Conservation (phyloP, 2,329 filamentous ascomycete species). For the Chaetomiaceae sp. region DNA sequence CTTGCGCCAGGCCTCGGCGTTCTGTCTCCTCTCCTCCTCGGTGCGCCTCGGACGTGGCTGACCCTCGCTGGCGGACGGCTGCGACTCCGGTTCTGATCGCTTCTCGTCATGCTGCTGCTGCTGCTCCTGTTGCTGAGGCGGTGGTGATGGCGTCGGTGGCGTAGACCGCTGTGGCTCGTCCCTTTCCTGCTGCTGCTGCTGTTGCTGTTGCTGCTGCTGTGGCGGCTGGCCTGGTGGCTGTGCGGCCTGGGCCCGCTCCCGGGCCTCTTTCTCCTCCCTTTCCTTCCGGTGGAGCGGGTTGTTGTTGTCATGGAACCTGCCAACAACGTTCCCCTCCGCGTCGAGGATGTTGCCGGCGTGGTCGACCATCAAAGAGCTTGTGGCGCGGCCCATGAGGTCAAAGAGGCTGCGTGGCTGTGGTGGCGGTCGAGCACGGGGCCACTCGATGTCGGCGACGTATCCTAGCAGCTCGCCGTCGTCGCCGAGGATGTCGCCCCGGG, state of each 20-base stretch:
- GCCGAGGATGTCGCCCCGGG: slow-evolving; percentile 44
- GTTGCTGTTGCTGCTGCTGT: neutral
- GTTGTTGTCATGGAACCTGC: slow-evolving; percentile 46
- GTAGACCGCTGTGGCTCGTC: neutral
- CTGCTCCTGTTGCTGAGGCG: neutral
- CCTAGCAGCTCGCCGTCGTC: slow-evolving; percentile 41
- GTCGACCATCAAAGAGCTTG: slow-evolving; percentile 40
- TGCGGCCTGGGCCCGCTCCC: slow-evolving; percentile 34
- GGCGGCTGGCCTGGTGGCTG: slow-evolving; percentile 22
- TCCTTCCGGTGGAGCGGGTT: slow-evolving; percentile 39
- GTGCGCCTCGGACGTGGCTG: slow-evolving; percentile 21
- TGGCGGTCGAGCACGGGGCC: slow-evolving; percentile 20
- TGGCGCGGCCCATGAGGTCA: slow-evolving; percentile 32
- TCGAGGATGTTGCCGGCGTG: slow-evolving; percentile 44
- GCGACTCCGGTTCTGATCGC: neutral
- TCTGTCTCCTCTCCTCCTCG: slow-evolving; percentile 32
- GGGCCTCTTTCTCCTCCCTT: slow-evolving; percentile 28
- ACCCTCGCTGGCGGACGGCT: slow-evolving; percentile 3
- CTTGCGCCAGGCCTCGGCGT: slow-evolving; percentile 35
- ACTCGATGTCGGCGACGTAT: slow-evolving; percentile 42
- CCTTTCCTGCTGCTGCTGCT: neutral
- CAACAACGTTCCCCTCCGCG: slow-evolving; percentile 42
- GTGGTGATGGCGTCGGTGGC: neutral
- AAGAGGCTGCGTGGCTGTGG: slow-evolving; percentile 30
- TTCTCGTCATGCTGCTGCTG: neutral